phyloP scores from a whole-genome alignment of 169 alveolate species.

The Cryptosporidium sp. region DNA sequence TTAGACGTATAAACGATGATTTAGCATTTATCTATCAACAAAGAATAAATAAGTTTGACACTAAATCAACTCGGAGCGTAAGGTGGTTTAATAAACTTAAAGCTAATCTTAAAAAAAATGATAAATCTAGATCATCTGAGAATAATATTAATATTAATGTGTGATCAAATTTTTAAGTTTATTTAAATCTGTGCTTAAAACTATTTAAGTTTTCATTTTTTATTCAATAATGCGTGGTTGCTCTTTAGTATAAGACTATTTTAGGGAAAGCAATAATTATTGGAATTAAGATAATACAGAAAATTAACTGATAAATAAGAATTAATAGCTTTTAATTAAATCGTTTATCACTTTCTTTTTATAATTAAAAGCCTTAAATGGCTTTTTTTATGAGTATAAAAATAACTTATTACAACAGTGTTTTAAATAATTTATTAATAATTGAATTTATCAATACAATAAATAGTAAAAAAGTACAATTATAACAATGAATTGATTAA shows the following conservation, averaged over 20 bases:
- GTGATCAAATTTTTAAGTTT: too few relatives aligned
- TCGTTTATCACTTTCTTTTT: too few relatives aligned
- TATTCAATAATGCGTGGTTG: too few relatives aligned
- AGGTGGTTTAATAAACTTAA: not conserved
- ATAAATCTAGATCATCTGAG: not conserved
- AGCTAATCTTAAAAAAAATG: not conserved
- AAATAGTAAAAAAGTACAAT: too few relatives aligned
- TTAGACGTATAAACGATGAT: slow-evolving; percentile 24
- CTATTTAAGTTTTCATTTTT: too few relatives aligned
- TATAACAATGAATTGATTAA: too few relatives aligned
- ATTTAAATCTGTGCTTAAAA: not conserved
- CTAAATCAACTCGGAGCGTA: not conserved
- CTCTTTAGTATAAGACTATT: not conserved
- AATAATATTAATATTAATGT: not conserved
- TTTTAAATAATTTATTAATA: too few relatives aligned
- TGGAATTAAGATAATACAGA: too few relatives aligned
- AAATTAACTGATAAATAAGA: not conserved
- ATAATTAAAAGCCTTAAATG: not conserved
- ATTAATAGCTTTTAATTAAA: too few relatives aligned
- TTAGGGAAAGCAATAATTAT: not conserved
- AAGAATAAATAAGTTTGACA: not conserved
- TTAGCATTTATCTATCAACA: not conserved
- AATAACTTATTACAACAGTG: not conserved
- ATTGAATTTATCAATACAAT: not conserved
- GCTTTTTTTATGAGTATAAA: not conserved